Evolutionary conservation across 2,329 filamentous ascomycete species (phyloP).

Genomic region (Alternaria sp.): DNA sequence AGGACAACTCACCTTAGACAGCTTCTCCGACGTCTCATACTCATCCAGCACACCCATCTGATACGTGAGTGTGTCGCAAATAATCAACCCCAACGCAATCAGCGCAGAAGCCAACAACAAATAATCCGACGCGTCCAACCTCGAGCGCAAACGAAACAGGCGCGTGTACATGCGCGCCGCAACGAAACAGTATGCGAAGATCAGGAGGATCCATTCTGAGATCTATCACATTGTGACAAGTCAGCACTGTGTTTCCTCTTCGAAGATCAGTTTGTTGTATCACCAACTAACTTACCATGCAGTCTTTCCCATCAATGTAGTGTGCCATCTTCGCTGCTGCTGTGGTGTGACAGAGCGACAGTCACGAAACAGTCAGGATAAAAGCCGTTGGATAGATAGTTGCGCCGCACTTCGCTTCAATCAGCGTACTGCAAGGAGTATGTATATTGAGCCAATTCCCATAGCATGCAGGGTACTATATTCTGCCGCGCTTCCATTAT

Average conservation of each 20-base stretch:
- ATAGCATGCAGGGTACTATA: neutral
- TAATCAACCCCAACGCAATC: constrained; percentile 16
- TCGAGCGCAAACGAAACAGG: constrained; percentile 20
- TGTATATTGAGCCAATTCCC: constrained; percentile 6
- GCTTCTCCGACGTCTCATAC: constrained; percentile 21
- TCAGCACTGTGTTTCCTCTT: neutral
- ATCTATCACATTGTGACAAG: constrained; percentile 11
- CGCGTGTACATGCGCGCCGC: constrained; percentile 23
- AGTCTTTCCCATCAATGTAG: constrained; percentile 25
- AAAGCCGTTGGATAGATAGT: neutral
- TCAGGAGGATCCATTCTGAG: constrained; percentile 27
- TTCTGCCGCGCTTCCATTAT: neutral
- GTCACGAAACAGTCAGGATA: neutral
- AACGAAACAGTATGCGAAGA: constrained; percentile 25
- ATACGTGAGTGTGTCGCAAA: constrained; percentile 20
- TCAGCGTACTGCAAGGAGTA: neutral
- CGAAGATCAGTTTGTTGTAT: neutral
- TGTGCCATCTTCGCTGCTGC: constrained; percentile 12
- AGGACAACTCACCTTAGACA: constrained; percentile 21
- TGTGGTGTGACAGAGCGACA: neutral
- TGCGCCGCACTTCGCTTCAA: constrained; percentile 8
- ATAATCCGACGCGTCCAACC: constrained; percentile 23
- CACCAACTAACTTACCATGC: constrained; percentile 16
- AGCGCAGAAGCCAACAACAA: constrained; percentile 22
- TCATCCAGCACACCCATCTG: constrained; percentile 23